phyloP scores from a whole-genome alignment of 352 stramenopile species.

The Halophytophthora polymorphica region DNA sequence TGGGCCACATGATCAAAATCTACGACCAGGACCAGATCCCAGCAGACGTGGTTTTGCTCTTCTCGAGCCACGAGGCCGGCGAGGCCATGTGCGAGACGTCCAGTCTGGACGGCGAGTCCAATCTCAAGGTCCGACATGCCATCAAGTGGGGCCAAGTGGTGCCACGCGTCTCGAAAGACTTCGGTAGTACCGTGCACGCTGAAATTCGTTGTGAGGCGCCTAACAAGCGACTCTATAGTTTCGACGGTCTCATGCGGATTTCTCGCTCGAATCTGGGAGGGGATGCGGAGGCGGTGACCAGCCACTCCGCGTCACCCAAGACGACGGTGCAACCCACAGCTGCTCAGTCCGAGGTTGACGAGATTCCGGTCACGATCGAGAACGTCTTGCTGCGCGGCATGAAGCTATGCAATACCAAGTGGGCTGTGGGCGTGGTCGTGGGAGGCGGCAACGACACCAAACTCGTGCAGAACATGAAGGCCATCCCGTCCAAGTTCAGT shows the following conservation, averaged over 20 bases:
- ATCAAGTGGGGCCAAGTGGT: conserved; percentile 56
- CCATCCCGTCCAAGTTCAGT: conserved; percentile 84
- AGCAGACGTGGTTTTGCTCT: conserved; percentile 90
- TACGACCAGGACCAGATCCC: conserved; percentile 87
- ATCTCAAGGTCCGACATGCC: conserved; percentile 72
- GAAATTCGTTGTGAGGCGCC: conserved; percentile 76
- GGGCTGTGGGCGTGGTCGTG: conserved; percentile 74
- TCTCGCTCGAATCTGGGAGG: conserved; percentile 23
- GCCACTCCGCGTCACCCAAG: conserved; percentile 2
- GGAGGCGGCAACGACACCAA: conserved; percentile 80
- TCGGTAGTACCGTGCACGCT: conserved; percentile 43
- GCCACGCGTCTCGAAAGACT: conserved; percentile 35
- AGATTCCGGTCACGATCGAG: conserved; percentile 74
- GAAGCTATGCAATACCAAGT: conserved; percentile 86
- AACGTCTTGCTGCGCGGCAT: conserved; percentile 80
- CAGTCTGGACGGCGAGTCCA: conserved; percentile 81
- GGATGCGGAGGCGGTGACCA: background rate
- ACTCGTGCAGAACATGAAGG: conserved; percentile 83
- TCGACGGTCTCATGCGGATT: conserved; percentile 65
- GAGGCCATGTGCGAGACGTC: conserved; percentile 81
- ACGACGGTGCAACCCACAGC: conserved; percentile 1
- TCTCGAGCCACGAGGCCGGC: conserved; percentile 67
- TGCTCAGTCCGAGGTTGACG: conserved; percentile 27
- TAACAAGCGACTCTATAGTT: conserved; percentile 82
- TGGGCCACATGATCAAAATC: conserved; percentile 88